phyloP scores from a whole-genome alignment of 768 basidiomycete genomes.

The Thelephora ganbajun region DNA sequence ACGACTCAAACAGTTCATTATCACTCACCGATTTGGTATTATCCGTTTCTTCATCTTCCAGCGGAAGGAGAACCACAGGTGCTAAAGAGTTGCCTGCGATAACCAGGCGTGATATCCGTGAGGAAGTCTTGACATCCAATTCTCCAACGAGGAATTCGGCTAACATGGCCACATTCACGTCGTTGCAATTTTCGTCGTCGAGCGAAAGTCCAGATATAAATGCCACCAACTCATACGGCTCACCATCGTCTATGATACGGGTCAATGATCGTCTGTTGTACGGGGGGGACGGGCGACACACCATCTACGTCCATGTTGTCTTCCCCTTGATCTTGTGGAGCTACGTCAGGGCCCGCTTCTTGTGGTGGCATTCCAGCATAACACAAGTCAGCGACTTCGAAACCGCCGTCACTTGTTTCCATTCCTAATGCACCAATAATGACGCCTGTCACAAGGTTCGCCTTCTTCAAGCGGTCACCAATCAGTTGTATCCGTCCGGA shows the following conservation, averaged over 20 bases:
- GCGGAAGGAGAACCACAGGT: constrained; percentile 25
- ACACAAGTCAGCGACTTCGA: constrained; percentile 85
- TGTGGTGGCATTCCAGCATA: constrained; percentile 74
- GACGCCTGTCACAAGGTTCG: constrained; percentile 76
- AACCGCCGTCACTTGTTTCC: constrained; percentile 82
- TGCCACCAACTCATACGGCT: constrained; percentile 66
- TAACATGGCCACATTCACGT: constrained; percentile 74
- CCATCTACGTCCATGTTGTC: constrained; percentile 63
- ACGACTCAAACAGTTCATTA: neutral
- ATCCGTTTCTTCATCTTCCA: constrained; percentile 20
- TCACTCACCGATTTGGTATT: constrained; percentile 39
- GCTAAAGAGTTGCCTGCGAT: constrained; percentile 84
- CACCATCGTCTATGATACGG: neutral
- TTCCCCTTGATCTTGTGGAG: constrained; percentile 1
- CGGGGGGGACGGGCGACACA: constrained; percentile 17
- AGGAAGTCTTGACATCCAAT: constrained; percentile 47
- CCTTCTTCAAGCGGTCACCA: constrained; percentile 49
- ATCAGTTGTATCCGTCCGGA: constrained; percentile 84
- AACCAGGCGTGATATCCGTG: constrained; percentile 72
- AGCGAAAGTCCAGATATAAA: constrained; percentile 77
- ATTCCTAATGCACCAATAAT: constrained; percentile 83
- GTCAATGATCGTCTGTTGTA: neutral
- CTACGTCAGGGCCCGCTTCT: constrained; percentile 10
- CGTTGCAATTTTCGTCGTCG: constrained; percentile 19
- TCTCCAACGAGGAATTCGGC: constrained; percentile 68